phyloP scores from a whole-genome alignment of 2,329 filamentous ascomycete species.

The Botrytis sinoallii region DNA sequence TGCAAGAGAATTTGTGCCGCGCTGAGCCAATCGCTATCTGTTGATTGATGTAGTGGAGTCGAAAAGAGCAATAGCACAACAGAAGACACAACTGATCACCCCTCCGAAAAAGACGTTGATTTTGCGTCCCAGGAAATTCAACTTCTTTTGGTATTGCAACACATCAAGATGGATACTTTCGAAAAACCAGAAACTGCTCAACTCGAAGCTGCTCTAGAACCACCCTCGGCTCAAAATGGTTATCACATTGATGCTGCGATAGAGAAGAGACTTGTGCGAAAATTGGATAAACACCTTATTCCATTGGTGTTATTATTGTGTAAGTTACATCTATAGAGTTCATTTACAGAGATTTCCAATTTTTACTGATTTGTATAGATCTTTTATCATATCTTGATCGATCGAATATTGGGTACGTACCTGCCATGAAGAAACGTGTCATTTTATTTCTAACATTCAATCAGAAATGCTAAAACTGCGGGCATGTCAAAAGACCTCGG shows the following conservation, averaged over 20 bases:
- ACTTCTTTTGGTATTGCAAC: neutral
- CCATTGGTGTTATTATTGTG: constrained; percentile 29
- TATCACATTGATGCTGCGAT: constrained; percentile 13
- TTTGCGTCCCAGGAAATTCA: neutral
- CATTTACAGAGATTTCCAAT: neutral
- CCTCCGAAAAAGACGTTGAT: neutral
- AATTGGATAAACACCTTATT: constrained; percentile 59
- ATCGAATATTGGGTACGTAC: constrained; percentile 46
- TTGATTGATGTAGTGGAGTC: neutral
- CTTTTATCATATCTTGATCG: constrained; percentile 48
- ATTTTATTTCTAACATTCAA: neutral
- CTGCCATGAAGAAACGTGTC: neutral
- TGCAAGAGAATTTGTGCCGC: constrained; percentile 20
- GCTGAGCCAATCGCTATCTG: neutral
- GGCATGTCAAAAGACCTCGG: constrained; percentile 51
- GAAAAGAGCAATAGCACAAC: neutral
- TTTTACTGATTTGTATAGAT: constrained; percentile 35
- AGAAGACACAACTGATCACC: too few species aligned
- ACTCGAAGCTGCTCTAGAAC: constrained; percentile 2
- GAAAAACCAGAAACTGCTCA: neutral
- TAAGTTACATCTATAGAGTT: neutral
- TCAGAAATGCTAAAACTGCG: constrained; percentile 51
- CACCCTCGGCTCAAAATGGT: constrained; percentile 4
- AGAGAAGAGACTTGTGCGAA: constrained; percentile 52
- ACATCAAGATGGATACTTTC: neutral